Evolutionary conservation across 768 basidiomycete species (phyloP).

Genomic region (Leccinum uliginosum): DNA sequence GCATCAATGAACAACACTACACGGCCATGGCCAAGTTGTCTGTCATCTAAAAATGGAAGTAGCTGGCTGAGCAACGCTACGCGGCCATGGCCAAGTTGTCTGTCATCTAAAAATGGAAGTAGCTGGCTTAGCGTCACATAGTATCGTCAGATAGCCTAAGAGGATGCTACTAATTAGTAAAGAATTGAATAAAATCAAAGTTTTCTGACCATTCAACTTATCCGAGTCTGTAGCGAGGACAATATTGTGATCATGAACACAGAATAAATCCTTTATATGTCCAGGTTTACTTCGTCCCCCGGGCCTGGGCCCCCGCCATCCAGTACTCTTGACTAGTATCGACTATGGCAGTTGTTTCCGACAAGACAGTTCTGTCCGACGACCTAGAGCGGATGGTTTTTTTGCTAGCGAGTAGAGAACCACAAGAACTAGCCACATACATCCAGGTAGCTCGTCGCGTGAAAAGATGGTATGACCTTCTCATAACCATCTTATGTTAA

Average conservation of each 20-base stretch:
- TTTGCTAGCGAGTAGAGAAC: neutral
- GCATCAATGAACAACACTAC: neutral
- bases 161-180: neutral
- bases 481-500: too few species aligned
- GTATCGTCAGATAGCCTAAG: neutral
- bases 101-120: neutral
- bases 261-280: neutral
- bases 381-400: neutral
- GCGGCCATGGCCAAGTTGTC: neutral
- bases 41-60: neutral
- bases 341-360: neutral
- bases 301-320: too few species aligned
- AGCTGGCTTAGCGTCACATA: neutral
- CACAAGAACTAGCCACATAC: neutral
- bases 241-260: neutral
- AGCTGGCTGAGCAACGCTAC: neutral
- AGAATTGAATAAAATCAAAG: neutral
- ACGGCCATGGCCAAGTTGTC: neutral
- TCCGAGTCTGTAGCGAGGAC: too few species aligned
- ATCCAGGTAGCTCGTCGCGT: neutral
- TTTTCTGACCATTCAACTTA: neutral
- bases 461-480: neutral
- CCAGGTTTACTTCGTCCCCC: neutral
- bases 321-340: neutral
- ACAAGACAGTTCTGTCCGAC: neutral